These are phyloP conservation scores for Dimargaris verticillata DNA, from an alignment of 192 early-diverging fungal species.

Conservation along the genomic window DNA sequence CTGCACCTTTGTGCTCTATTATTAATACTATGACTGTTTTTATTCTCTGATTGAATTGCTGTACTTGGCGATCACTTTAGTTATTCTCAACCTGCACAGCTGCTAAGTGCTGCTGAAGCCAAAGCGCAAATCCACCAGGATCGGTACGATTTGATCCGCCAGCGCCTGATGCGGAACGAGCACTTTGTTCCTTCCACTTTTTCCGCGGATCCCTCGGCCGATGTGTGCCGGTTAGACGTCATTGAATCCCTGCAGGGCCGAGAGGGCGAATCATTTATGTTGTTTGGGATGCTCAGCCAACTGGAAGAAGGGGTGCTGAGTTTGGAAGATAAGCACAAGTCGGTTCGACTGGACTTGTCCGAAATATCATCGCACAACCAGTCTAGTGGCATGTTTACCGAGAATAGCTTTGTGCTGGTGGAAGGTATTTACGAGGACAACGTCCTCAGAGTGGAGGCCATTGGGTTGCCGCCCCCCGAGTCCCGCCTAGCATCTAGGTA, in stretches of 20 bases:
- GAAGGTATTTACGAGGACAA: slow-evolving; percentile 63
- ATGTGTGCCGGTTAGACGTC: slow-evolving; percentile 28
- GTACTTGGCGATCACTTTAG: background rate
- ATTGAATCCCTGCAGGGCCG: slow-evolving; percentile 68
- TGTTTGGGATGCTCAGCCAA: slow-evolving; percentile 81
- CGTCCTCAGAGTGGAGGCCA: slow-evolving; percentile 45
- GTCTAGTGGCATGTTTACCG: slow-evolving; percentile 61
- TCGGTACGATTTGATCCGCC: slow-evolving; percentile 60
- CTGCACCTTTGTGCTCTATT: no score
- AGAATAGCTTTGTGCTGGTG: slow-evolving; percentile 72
- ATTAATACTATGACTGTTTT: no score
- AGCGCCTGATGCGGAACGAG: slow-evolving; percentile 67
- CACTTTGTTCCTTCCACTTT: slow-evolving; percentile 53
- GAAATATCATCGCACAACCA: slow-evolving; percentile 23
- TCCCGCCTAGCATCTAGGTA: slow-evolving; percentile 19
- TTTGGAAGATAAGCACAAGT: slow-evolving; percentile 69
- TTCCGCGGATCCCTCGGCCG: slow-evolving; percentile 21
- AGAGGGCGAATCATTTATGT: slow-evolving; percentile 42
- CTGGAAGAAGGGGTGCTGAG: slow-evolving; percentile 61
- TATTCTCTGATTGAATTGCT: no score
- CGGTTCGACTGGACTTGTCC: slow-evolving; percentile 56
- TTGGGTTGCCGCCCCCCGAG: slow-evolving; percentile 68
- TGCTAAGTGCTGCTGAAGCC: slow-evolving; percentile 42
- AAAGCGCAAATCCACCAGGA: slow-evolving; percentile 55
- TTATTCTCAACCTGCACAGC: slow-evolving; percentile 12